phyloP scores from a whole-genome alignment of 2,329 filamentous ascomycete species.

The Ophiocordyceps robertsii region DNA sequence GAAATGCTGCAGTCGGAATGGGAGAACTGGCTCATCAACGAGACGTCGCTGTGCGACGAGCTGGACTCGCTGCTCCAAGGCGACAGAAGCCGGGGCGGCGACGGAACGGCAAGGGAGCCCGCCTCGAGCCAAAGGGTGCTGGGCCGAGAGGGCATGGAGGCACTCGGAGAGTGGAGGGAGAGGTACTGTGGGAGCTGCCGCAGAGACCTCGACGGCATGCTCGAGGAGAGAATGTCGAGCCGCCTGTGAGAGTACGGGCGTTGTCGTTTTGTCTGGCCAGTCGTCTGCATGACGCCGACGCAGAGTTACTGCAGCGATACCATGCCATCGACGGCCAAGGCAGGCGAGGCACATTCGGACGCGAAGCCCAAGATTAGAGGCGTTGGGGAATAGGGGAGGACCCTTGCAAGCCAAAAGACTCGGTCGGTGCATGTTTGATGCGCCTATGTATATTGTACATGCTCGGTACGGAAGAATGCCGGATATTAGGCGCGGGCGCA shows the following conservation, averaged over 20 bases:
- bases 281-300: too few species aligned
- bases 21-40: constrained; percentile 81
- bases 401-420: too few species aligned
- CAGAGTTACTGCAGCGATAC: too few species aligned
- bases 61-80: constrained; percentile 30
- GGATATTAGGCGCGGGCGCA: too few species aligned
- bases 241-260: constrained; percentile 4
- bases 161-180: constrained; percentile 33
- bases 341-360: too few species aligned
- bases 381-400: too few species aligned
- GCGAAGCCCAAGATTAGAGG: too few species aligned
- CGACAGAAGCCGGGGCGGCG: constrained; percentile 8
- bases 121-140: constrained; percentile 2
- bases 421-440: too few species aligned
- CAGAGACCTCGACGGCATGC: constrained; percentile 24
- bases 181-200: constrained; percentile 44
- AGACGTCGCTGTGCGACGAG: constrained; percentile 62
- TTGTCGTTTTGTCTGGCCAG: too few species aligned
- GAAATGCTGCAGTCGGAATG: constrained; percentile 81
- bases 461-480: too few species aligned
- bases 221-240: constrained; percentile 16
- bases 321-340: too few species aligned
- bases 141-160: constrained; percentile 17
- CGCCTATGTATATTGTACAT: too few species aligned
- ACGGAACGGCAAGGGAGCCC: constrained; percentile 16